A percentile compares a stretch with the other conserved stretches of the same genome.
These are phyloP conservation scores for Pistacia vera DNA, from an alignment of 345 rosid genomes.

Conservation along the genomic window DNA sequence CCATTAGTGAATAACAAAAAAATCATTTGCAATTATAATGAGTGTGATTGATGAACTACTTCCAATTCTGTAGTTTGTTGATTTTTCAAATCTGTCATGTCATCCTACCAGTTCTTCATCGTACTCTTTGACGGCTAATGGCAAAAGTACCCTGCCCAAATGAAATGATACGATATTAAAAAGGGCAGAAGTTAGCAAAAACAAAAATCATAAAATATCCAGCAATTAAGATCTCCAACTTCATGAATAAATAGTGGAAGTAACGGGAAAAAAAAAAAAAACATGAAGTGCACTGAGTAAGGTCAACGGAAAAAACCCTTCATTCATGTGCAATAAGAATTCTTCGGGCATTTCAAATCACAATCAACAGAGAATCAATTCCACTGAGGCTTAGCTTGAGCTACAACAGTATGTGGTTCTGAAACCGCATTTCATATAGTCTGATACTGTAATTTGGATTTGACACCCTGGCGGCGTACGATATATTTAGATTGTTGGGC, in stretches of 20 bases:
- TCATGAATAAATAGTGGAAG: not conserved
- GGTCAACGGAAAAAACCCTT: not conserved
- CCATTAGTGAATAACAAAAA: not conserved
- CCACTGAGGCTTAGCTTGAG: not conserved
- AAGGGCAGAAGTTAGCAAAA: not conserved
- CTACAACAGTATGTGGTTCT: not conserved
- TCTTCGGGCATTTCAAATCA: too few relatives aligned
- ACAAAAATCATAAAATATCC: too few relatives aligned
- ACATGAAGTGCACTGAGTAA: too few relatives aligned
- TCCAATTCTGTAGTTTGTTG: not conserved
- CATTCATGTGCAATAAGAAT: not conserved
- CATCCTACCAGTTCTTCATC: not conserved
- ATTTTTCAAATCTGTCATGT: not conserved
- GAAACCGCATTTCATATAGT: not conserved
- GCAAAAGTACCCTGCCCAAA: not conserved
- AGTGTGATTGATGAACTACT: not conserved
- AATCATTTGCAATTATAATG: not conserved
- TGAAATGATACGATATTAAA: not conserved
- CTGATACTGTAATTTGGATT: not conserved
- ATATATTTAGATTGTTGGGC: not conserved
- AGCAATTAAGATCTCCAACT: not conserved
- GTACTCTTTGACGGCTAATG: not conserved
- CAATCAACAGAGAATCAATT: not conserved
- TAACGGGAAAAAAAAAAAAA: not conserved
- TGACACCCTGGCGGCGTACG: not conserved